These are phyloP conservation scores for Pseudisothecium myosuroides DNA, from an alignment of 225 moss, liverwort and hornwort genomes.

Conservation along the genomic window DNA sequence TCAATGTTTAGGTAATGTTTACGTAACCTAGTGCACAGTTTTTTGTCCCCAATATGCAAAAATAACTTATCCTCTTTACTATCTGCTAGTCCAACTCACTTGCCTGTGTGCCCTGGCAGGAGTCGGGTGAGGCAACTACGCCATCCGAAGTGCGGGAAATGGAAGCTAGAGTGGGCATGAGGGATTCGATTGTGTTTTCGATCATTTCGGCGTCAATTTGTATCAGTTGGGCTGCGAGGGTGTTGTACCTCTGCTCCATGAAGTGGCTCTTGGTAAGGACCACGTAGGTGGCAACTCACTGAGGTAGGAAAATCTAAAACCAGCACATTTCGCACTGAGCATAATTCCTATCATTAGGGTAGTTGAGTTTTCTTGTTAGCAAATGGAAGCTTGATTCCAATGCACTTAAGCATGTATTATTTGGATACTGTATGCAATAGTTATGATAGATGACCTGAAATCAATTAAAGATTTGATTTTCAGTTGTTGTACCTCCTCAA, in stretches of 20 bases:
- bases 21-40: not conserved
- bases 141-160: not conserved
- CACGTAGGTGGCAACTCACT: not conserved
- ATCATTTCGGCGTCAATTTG: conserved; percentile 14
- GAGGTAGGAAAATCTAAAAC: not conserved
- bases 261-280: conserved; percentile 34
- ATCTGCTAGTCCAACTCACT: not conserved
- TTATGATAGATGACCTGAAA: not conserved
- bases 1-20: not conserved
- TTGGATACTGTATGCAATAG: not conserved
- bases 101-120: not conserved
- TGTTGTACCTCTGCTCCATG: conserved; percentile 16
- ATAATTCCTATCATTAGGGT: not conserved
- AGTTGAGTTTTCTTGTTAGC: not conserved
- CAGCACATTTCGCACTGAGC: not conserved
- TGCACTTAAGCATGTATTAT: not conserved
- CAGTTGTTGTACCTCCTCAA: not conserved
- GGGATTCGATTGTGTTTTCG: conserved; percentile 11
- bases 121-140: not conserved
- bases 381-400: not conserved
- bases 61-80: not conserved
- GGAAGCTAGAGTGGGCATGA: not conserved
- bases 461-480: not conserved
- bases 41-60: not conserved
- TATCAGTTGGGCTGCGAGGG: conserved; percentile 9